Base-by-base conservation (phyloP, 176 grass and related monocot genomes). In the Oryza officinalis region DNA sequence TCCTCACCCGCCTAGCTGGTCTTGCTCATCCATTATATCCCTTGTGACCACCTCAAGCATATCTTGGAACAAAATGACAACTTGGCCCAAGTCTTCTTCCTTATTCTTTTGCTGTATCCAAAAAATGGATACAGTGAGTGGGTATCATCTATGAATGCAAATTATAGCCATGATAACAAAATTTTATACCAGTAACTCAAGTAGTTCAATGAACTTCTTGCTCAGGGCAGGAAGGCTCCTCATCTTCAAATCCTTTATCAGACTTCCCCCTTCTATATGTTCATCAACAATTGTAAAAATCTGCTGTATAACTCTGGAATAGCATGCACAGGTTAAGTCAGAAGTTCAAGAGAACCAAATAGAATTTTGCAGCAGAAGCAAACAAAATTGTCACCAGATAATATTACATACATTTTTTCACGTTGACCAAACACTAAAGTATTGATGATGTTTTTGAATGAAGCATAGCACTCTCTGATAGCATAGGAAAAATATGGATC, bases 11-110 rank as follows among this genome's bases (percentile, higher is more conserved):
- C 74, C 22, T 2, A 92, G 81, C 67, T 89, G 72, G 26, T 94
- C 96, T 25, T 92, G 77, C 61, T 95, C 96, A 67, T 95, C 93
- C 89, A 99, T 94, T 81, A 99, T 96, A 92, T 94, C 96, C 76
- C 91, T 92, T 76, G 93, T 98, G 32, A 98, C 91, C 69, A 98
- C 96, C 87, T 98, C 96, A 90, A 90, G 93, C 96, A 99, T 99
- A 88, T 99, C 96, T 90, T 96, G 96, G 44, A 99, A 99, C 80
- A 96, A 86, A 91, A 99, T 96, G 60, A 94, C 92, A 13, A 99
- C 93, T 75, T 94, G 89, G 46, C 83, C 87, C 75, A 89, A 79
- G 54, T 94, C 96, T 45, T 92, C 93, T 71, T 91, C 52, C 61
- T 89, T 99, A 73, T 99, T 99, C n/a, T 61, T 85, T 89, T 93